Percentiles rank a stretch among this genome's conserved stretches.
Evolutionary conservation across 1,139 yeast genomes (phyloP).

Genomic region (Protomyces pachydermus): DNA sequence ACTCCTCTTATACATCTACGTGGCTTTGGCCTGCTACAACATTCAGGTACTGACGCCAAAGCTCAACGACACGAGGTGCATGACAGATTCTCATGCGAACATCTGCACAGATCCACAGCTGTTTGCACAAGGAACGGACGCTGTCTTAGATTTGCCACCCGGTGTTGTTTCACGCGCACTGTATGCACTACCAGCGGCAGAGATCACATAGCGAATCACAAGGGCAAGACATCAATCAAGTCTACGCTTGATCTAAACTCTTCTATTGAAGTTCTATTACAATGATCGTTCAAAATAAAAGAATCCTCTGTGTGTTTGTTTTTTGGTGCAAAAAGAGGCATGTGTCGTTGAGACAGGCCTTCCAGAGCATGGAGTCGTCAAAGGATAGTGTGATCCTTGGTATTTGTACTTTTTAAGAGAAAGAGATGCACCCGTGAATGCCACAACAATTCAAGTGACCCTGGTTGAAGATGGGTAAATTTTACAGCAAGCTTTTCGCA

Average conservation of each 20-base stretch:
- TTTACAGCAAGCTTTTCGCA: neutral
- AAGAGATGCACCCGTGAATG: neutral
- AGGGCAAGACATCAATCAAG: no score
- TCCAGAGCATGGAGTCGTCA: neutral
- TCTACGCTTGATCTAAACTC: no score
- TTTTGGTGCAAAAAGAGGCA: neutral
- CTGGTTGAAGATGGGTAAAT: neutral
- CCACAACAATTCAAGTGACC: neutral
- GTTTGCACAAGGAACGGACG: constrained; percentile 53
- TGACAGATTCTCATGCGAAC: constrained; percentile 63
- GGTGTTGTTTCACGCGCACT: constrained; percentile 47
- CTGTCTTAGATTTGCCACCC: constrained; percentile 78
- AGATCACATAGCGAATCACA: no score
- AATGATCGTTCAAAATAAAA: no score
- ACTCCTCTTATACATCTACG: constrained; percentile 64
- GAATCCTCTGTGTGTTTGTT: neutral
- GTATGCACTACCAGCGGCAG: neutral
- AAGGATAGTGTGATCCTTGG: neutral
- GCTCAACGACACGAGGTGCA: constrained; percentile 55
- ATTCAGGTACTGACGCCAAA: constrained; percentile 63
- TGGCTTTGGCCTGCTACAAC: constrained; percentile 65
- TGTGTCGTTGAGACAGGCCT: neutral
- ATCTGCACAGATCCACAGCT: constrained; percentile 42
- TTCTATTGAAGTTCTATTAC: neutral
- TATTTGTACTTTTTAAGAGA: no score